phyloP scores from a whole-genome alignment of 2,329 filamentous ascomycete species.

The Exophiala sideris region DNA sequence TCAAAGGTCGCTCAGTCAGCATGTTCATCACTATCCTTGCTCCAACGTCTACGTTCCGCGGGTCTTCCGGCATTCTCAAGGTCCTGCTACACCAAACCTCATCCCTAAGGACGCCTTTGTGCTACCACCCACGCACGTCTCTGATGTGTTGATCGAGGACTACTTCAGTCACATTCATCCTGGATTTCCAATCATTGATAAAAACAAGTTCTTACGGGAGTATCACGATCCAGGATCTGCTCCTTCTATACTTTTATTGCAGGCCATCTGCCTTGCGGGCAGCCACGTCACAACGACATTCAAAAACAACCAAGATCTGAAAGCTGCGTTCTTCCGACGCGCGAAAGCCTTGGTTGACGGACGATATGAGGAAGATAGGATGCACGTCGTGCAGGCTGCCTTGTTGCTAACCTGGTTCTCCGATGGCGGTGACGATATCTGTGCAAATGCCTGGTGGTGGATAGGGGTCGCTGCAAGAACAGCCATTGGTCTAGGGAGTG shows the following conservation, averaged over 20 bases:
- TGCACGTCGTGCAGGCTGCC: slow-evolving; percentile 30
- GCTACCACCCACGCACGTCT: neutral
- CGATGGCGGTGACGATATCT: slow-evolving; percentile 26
- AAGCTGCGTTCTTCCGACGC: slow-evolving; percentile 29
- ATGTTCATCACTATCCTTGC: slow-evolving; percentile 5
- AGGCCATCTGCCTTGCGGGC: slow-evolving; percentile 30
- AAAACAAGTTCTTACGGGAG: slow-evolving; percentile 50
- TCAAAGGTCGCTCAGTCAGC: neutral
- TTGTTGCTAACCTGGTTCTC: slow-evolving; percentile 31
- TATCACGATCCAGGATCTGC: slow-evolving; percentile 47
- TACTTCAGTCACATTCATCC: slow-evolving; percentile 53
- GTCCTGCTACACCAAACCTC: neutral
- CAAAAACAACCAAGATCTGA: slow-evolving; percentile 26
- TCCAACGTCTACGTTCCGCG: neutral
- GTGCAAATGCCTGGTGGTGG: slow-evolving; percentile 30
- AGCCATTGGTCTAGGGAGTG: slow-evolving; percentile 29
- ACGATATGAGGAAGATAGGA: slow-evolving; percentile 30
- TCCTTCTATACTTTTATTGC: slow-evolving; percentile 30
- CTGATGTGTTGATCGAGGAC: slow-evolving; percentile 46
- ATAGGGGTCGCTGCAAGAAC: slow-evolving; percentile 29
- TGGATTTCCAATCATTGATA: slow-evolving; percentile 52
- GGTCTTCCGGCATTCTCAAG: neutral
- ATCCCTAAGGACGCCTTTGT: slow-evolving; percentile 4
- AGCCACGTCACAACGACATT: slow-evolving; percentile 29
- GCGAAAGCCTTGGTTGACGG: slow-evolving; percentile 31